Percentiles rank a stretch among this genome's conserved stretches.
Evolutionary conservation across 1,284 basidiomycete species (phyloP).

Genomic region (Polyporus tsugae): DNA sequence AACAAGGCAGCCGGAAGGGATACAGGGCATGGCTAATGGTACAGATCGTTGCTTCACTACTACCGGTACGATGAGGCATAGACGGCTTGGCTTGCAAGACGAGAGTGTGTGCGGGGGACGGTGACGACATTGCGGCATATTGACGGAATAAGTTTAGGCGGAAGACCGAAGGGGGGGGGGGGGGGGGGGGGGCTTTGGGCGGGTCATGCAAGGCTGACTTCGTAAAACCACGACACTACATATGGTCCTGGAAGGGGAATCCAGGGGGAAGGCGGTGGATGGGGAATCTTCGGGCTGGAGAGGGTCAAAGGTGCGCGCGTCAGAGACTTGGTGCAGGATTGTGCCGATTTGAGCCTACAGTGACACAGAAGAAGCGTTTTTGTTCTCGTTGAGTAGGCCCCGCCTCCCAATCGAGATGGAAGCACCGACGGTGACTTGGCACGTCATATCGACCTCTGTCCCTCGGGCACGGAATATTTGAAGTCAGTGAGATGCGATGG

Average conservation of each 20-base stretch:
- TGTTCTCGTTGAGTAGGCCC: not conserved
- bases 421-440: not conserved
- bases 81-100: not conserved
- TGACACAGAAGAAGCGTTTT: not conserved
- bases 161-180: not conserved
- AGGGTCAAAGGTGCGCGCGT: not conserved
- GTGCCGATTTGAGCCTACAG: not conserved
- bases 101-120: not conserved
- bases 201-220: not conserved
- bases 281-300: not conserved
- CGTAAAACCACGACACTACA: not conserved
- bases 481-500: not conserved
- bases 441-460: slow-evolving; percentile 23
- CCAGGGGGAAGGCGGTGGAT: not conserved
- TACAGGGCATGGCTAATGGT: slow-evolving; percentile 5
- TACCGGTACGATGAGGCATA: not conserved
- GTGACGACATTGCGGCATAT: slow-evolving; percentile 1
- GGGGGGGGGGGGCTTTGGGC: not conserved
- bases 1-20: not conserved
- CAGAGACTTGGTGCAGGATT: not conserved
- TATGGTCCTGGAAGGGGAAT: not conserved
- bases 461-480: not conserved
- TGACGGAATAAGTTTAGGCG: slow-evolving; percentile 4
- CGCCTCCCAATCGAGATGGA: not conserved
- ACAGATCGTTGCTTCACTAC: not conserved